phyloP scores from a whole-genome alignment of 331 rosid species.

The Erythrophleum ivorense region DNA sequence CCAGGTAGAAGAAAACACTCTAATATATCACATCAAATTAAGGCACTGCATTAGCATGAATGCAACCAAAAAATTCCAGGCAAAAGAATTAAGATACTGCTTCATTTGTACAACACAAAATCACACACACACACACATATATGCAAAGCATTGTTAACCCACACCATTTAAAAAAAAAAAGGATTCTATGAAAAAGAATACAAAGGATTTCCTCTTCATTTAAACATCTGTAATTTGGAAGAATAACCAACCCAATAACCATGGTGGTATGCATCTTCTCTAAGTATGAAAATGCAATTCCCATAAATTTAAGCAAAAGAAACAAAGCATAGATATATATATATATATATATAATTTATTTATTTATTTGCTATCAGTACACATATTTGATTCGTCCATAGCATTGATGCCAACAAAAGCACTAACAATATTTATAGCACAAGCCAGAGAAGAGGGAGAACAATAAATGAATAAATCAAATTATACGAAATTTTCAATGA shows the following conservation, averaged over 20 bases:
- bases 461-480: background rate
- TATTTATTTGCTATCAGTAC: background rate
- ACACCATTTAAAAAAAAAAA: background rate
- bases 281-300: background rate
- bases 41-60: background rate
- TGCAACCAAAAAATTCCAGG: background rate
- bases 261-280: background rate
- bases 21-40: background rate
- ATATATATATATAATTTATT: background rate
- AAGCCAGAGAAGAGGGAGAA: background rate
- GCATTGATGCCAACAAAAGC: background rate
- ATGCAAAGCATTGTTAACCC: background rate
- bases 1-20: background rate
- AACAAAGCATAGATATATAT: too few species aligned
- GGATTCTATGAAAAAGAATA: background rate
- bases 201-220: background rate
- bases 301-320: background rate
- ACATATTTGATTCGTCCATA: background rate
- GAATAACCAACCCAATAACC: background rate
- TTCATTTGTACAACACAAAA: background rate
- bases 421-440: background rate
- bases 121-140: background rate
- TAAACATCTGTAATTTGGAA: background rate
- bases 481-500: background rate
- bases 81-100: background rate